Base-by-base conservation (phyloP, 2,329 filamentous ascomycete species). In the Aspergillus intermedius region DNA sequence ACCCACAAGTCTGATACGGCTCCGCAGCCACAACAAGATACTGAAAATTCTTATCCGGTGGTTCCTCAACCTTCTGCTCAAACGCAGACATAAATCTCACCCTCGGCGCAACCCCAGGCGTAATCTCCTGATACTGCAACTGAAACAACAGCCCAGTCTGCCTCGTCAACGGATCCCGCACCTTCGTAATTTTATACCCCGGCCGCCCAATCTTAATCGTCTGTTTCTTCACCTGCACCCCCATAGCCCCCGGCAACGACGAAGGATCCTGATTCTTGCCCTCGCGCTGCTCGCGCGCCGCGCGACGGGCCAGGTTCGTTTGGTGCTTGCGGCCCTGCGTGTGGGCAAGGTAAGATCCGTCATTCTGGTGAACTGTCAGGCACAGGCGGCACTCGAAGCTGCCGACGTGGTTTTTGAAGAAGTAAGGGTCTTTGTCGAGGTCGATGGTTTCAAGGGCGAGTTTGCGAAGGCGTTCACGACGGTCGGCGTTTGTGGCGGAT, bases 371-470 rank as follows among this genome's bases (percentile, higher is more conserved):
- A 4, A 97, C 91, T 0, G 93, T 98, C 22, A 98, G 77, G 66
- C 93, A 98, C 37, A 98, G 86, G 25, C 93, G 88, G 71, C 93
- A 98, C 73, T 98, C 93, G 73, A 96, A 98, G 64, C 87, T 93
- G 65, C 93, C 93, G 62, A 97, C 88, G 72, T 98, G 91, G 77
- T 98, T 98, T 72, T 95, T 95, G 84, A 98, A 98, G 78, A 97
- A 96, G 81, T 97, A 98, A 0, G 93, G 93, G 74, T 98, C 93
- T 75, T 96, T 97, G 74, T 97, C 93, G 54, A 97, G 87, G 76
- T 97, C 91, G 78, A 98, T 98, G 48, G 90, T 94, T 75, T 98
- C 93, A 65, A 98, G 88, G 50, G 93, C 93, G 66, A 98, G 90
- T 76, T 96, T 96, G 71, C 91, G 90, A 35, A 98, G 86, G 55